phyloP scores from a whole-genome alignment of 2,329 filamentous ascomycete genomes.

The Chrysoporthe deuterocubensis region DNA sequence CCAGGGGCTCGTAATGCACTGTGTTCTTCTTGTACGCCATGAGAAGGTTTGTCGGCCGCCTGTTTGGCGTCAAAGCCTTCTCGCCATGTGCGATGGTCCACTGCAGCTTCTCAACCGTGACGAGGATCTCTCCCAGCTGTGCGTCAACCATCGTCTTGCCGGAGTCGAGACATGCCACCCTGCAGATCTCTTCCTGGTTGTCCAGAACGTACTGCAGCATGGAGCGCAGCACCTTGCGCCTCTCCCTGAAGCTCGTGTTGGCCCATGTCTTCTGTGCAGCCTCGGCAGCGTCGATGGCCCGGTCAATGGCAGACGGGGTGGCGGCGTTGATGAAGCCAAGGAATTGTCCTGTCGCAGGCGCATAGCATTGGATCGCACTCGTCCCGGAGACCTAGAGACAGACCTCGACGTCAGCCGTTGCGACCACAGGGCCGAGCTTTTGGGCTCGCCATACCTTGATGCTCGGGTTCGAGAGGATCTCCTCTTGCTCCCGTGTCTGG shows the following conservation, averaged over 20 bases:
- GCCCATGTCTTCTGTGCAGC: conserved; percentile 79
- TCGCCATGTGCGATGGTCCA: conserved; percentile 95
- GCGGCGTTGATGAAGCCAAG: conserved; percentile 80
- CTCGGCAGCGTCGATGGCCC: conserved; percentile 73
- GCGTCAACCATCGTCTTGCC: conserved; percentile 97
- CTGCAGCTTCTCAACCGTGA: conserved; percentile 89
- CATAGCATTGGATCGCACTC: conserved; percentile 79
- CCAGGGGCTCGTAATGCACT: conserved; percentile 88
- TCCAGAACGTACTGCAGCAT: conserved; percentile 84
- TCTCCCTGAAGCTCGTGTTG: conserved; percentile 74
- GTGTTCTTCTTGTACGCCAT: conserved; percentile 96
- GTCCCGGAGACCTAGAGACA: conserved; percentile 60
- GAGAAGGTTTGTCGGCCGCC: conserved; percentile 83
- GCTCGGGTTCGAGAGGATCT: conserved; percentile 61
- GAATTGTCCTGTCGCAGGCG: conserved; percentile 84
- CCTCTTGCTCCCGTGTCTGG: conserved; percentile 61
- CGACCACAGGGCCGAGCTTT: not conserved
- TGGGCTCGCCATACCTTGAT: conserved; percentile 55
- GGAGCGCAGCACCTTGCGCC: conserved; percentile 78
- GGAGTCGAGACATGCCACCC: conserved; percentile 85
- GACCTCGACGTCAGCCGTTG: conserved; percentile 32
- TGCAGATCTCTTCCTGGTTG: conserved; percentile 85
- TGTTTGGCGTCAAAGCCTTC: conserved; percentile 71
- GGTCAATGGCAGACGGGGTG: conserved; percentile 77
- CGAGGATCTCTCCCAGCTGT: conserved; percentile 89